phyloP scores from a whole-genome alignment of 1,284 basidiomycete species.

The Apiotrichum siamense region DNA sequence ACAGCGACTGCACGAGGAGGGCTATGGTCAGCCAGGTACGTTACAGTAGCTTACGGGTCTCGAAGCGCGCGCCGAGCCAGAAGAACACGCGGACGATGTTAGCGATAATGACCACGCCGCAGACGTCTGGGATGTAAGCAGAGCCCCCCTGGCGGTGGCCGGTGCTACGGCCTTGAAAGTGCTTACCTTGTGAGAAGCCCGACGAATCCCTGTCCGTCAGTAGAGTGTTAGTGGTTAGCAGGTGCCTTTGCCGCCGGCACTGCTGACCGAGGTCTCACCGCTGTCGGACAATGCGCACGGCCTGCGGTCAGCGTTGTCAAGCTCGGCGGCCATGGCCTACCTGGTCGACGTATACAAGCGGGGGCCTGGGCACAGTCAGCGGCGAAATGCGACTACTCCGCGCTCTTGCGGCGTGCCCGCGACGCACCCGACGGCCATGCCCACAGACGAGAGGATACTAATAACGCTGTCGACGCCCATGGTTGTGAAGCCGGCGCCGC shows the following conservation, averaged over 20 bases:
- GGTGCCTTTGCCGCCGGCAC: no score
- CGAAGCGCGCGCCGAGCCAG: slow-evolving; percentile 52
- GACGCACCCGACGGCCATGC: slow-evolving; percentile 47
- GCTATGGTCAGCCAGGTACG: slow-evolving; percentile 23
- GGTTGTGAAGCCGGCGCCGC: neutral
- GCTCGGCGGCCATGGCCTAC: slow-evolving; percentile 22
- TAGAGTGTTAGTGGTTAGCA: neutral
- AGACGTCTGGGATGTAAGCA: slow-evolving; percentile 35
- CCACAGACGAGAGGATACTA: slow-evolving; percentile 38
- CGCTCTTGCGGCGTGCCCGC: neutral
- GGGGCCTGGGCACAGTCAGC: slow-evolving; percentile 37
- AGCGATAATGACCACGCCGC: slow-evolving; percentile 45
- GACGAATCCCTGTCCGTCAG: slow-evolving; percentile 42
- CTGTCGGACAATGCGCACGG: slow-evolving; percentile 50
- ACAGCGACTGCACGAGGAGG: slow-evolving; percentile 48
- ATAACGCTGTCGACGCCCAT: slow-evolving; percentile 15
- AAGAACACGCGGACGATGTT: slow-evolving; percentile 49
- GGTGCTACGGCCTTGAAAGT: neutral
- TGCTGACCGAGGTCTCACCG: slow-evolving; percentile 27
- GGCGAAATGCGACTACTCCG: neutral
- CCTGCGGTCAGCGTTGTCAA: slow-evolving; percentile 25
- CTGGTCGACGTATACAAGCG: slow-evolving; percentile 49
- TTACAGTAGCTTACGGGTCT: slow-evolving; percentile 36
- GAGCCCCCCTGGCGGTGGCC: no score
- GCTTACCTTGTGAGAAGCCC: slow-evolving; percentile 45